Evolutionary conservation across 2,329 filamentous ascomycete genomes (phyloP).

Genomic region (Tolypocladium album): DNA sequence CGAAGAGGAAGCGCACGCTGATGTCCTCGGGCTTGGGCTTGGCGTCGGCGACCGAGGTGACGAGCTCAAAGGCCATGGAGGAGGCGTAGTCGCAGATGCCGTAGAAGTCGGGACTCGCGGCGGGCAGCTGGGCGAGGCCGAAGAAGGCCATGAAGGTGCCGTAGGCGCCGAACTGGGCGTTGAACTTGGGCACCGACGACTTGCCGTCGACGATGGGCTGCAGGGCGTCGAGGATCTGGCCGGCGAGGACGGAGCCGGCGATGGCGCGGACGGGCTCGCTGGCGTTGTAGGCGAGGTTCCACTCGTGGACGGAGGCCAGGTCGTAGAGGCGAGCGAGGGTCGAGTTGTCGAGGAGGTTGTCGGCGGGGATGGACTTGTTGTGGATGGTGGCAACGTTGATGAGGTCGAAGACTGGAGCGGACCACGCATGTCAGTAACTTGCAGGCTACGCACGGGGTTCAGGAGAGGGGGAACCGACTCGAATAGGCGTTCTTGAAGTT

Average conservation of each 20-base stretch:
- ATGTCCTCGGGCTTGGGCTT: constrained; percentile 35
- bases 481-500: constrained; percentile 50
- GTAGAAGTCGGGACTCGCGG: constrained; percentile 51
- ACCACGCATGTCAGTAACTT: background rate
- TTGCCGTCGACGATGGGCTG: constrained; percentile 36
- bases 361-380: constrained; percentile 47
- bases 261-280: constrained; percentile 55
- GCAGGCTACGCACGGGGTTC: background rate
- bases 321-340: constrained; percentile 53
- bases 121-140: constrained; percentile 41
- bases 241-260: constrained; percentile 45
- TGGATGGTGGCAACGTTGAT: constrained; percentile 50
- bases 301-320: constrained; percentile 75
- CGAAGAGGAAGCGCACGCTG: constrained; percentile 49
- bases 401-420: constrained; percentile 41
- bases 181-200: constrained; percentile 27
- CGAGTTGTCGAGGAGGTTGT: constrained; percentile 46
- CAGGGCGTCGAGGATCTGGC: constrained; percentile 41
- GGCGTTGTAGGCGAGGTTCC: constrained; percentile 69
- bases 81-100: constrained; percentile 78
- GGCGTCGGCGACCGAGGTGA: constrained; percentile 41
- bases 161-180: constrained; percentile 51
- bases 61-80: constrained; percentile 67
- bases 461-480: constrained; percentile 31
- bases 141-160: constrained; percentile 54